Evolutionary conservation across 805 yeast genomes (phyloP).

Genomic region (Nakazawaea pomicola): DNA sequence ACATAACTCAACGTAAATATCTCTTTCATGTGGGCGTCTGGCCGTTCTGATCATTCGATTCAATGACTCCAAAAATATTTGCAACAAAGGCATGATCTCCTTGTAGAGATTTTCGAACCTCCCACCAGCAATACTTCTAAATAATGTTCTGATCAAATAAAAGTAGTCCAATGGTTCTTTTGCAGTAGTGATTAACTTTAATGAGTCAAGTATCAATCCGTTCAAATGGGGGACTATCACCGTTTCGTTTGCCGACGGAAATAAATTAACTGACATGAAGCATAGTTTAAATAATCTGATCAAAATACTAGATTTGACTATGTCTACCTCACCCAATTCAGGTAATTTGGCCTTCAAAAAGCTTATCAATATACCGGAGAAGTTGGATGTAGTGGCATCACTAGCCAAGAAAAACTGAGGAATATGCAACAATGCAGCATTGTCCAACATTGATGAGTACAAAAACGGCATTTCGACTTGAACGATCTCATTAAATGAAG

Average conservation of each 20-base stretch:
- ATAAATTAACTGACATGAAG: slow-evolving; percentile 92
- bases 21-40: slow-evolving; percentile 84
- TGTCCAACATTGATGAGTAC: slow-evolving; percentile 73
- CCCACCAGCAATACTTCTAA: slow-evolving; percentile 96
- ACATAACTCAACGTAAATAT: slow-evolving; percentile 90
- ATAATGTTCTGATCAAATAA: slow-evolving; percentile 79
- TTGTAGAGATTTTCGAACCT: slow-evolving; percentile 89
- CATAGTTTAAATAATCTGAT: slow-evolving; percentile 86
- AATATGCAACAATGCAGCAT: slow-evolving; percentile 81
- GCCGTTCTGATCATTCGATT: slow-evolving; percentile 81
- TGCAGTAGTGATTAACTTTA: slow-evolving; percentile 75
- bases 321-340: slow-evolving; percentile 76
- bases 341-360: slow-evolving; percentile 70
- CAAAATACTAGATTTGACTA: slow-evolving; percentile 71
- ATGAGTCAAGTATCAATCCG: slow-evolving; percentile 72
- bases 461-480: slow-evolving; percentile 73
- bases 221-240: slow-evolving; percentile 87
- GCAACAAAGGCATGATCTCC: slow-evolving; percentile 87
- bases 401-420: slow-evolving; percentile 93
- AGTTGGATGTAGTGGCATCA: slow-evolving; percentile 91
- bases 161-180: slow-evolving; percentile 90
- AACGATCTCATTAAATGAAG: slow-evolving; percentile 90
- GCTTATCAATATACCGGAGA: slow-evolving; percentile 75
- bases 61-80: slow-evolving; percentile 77
- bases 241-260: slow-evolving; percentile 81